Base-by-base conservation (phyloP, 768 basidiomycete species). In the Aureoboletus auriporus region DNA sequence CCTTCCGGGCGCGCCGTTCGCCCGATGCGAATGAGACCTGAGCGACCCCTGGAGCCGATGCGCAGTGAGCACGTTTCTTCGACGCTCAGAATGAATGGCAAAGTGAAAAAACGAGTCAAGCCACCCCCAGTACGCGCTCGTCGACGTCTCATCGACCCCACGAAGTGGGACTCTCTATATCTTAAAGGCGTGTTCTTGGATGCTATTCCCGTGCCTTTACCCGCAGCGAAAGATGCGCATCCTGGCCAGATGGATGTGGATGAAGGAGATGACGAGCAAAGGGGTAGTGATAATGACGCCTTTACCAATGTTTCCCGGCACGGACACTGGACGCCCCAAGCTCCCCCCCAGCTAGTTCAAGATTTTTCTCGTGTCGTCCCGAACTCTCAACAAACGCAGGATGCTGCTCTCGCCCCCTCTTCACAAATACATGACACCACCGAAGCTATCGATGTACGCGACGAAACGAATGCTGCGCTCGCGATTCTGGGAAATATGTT, bases 21-120 rank as follows among this genome's bases (percentile, higher is more conserved):
- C 4, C 83, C 85, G 2, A 69, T 88, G 54, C 75, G 80, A 35
- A 88, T 89, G 78, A 76, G 88, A 5, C 89, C 91, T 4, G 66
- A 60, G 8, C 76, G 74, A 35, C 87, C 89, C 3, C 64, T 93
- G 12, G 65, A 61, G 6, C 64, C 63, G 8, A 52, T 56, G 3
- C 42, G 36, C 1, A 42, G 30, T 36, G 55, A 51, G 13, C 43
- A 45, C 10, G 20, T 29, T 12, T 17, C 47, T 11, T 53, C 51
- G 12, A 46, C 37, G 13, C 50, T 48, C 30, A 47, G 53, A 16
- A 37, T 33, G 17, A 62, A 61, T 27, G 56, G 56, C 20, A 63
- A 61, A 42, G 76, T 71, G 61, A 80, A 73, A 56, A 76, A 70
- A 47, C 71, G 72, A 48, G 49, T 63, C 38, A 76, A 76, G 47